Conservation (phyloP, 257 asterid species). For the Fraxinus cuspidata region DNA sequence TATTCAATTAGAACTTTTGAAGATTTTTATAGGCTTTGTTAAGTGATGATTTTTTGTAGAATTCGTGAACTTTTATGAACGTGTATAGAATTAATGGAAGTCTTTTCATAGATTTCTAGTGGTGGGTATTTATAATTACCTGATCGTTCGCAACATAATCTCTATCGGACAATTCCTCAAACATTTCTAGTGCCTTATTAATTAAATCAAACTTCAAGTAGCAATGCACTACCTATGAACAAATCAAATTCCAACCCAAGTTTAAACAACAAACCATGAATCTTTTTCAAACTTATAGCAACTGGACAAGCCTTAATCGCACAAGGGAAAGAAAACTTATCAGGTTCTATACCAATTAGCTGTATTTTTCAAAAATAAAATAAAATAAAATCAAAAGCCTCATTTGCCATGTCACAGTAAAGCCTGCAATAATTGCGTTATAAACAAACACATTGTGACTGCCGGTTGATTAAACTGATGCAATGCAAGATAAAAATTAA, state of each 20-base stretch:
- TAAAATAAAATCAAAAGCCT: conserved; percentile 50
- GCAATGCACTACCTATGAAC: conserved; percentile 64
- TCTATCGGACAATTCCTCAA: no score
- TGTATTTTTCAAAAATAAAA: conserved; percentile 52
- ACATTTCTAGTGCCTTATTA: no score
- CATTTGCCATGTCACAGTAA: conserved; percentile 35
- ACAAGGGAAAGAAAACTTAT: conserved; percentile 76
- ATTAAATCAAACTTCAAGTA: conserved; percentile 56
- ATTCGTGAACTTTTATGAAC: no score
- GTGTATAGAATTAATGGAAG: no score
- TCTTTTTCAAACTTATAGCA: conserved; percentile 42
- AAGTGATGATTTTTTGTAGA: no score
- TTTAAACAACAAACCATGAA: conserved; percentile 60
- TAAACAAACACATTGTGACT: conserved; percentile 62
- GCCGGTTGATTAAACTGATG: conserved; percentile 56
- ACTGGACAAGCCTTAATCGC: conserved; percentile 65
- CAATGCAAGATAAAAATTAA: conserved; percentile 46
- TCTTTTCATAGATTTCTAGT: no score
- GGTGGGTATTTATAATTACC: no score
- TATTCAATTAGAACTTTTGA: no score
- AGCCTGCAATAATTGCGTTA: conserved; percentile 74
- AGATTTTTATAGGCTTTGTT: no score
- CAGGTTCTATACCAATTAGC: conserved; percentile 55
- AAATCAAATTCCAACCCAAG: conserved; percentile 57
- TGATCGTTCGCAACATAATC: no score